Evolutionary conservation across 495 filamentous ascomycete genomes (phyloP).

Genomic region (Penicillium atrosanguineum): DNA sequence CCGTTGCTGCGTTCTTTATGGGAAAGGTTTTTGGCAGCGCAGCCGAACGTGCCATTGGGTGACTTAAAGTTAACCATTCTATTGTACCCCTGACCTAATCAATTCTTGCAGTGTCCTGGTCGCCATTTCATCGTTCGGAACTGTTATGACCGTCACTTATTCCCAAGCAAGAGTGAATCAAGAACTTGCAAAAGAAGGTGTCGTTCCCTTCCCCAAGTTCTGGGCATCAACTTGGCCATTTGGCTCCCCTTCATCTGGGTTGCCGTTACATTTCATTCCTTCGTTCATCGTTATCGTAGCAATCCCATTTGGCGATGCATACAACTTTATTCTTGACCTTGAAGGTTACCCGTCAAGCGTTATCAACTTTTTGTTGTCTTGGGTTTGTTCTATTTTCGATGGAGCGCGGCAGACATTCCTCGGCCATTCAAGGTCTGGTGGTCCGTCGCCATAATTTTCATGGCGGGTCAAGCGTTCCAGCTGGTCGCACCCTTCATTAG

Average conservation of each 20-base stretch:
- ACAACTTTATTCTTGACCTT: constrained; percentile 67
- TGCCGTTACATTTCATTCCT: constrained; percentile 63
- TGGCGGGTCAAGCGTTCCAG: constrained; percentile 34
- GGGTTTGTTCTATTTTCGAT: constrained; percentile 60
- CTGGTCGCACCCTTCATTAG: constrained; percentile 40
- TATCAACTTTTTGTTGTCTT: constrained; percentile 55
- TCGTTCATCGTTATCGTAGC: constrained; percentile 60
- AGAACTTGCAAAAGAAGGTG: constrained; percentile 61
- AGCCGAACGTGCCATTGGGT: constrained; percentile 23
- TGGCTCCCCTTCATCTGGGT: constrained; percentile 58
- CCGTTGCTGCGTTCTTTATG: constrained; percentile 66
- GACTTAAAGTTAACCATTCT: constrained; percentile 22
- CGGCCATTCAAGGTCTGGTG: constrained; percentile 63
- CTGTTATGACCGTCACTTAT: constrained; percentile 71
- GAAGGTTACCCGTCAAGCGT: constrained; percentile 64
- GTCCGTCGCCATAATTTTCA: constrained; percentile 34
- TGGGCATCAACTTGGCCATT: constrained; percentile 63
- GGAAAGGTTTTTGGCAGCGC: constrained; percentile 56
- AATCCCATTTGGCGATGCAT: constrained; percentile 59
- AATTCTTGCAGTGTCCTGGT: constrained; percentile 40
- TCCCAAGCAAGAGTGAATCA: constrained; percentile 62
- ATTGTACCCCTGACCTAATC: constrained; percentile 35
- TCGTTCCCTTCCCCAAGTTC: constrained; percentile 61
- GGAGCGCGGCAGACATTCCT: constrained; percentile 51
- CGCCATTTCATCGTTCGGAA: constrained; percentile 62